phyloP scores from a whole-genome alignment of 1,139 yeast genomes.

The Protomyces gravidus region DNA sequence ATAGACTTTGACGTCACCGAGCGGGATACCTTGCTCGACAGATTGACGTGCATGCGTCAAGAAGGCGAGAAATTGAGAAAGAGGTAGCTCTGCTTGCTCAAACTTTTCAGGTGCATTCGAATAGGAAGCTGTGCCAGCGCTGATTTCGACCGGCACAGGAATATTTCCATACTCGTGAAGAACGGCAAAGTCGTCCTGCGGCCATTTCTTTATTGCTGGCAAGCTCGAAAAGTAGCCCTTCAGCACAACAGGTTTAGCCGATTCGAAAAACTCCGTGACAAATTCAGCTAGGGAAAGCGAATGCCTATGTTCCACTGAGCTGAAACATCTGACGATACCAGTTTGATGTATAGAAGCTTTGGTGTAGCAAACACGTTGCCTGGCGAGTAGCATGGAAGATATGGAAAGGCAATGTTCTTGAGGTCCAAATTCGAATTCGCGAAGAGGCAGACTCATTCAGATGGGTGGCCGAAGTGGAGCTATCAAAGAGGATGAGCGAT shows the following conservation, averaged over 20 bases:
- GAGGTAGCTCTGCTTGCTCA: conserved; percentile 15
- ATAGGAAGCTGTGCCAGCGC: conserved; percentile 13
- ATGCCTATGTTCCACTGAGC: no score
- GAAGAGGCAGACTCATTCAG: no score
- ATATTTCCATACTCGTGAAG: conserved; percentile 2
- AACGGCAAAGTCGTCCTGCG: background rate
- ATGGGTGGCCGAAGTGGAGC: no score
- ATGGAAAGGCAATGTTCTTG: no score
- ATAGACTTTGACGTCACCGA: conserved; percentile 4
- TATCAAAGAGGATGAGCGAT: no score
- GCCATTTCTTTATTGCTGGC: conserved; percentile 20
- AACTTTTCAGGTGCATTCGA: background rate
- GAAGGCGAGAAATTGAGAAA: conserved; percentile 5
- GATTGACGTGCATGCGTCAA: background rate
- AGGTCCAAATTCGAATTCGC: no score
- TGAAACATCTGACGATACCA: no score
- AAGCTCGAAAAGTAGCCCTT: conserved; percentile 1
- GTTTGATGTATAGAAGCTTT: no score
- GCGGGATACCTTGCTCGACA: conserved; percentile 1
- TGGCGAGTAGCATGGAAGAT: no score
- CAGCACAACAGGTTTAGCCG: background rate
- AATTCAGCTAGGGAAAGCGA: background rate
- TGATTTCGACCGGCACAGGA: conserved; percentile 15
- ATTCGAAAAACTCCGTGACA: background rate
- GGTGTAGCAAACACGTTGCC: no score